These are phyloP conservation scores for Podospora bellae-mahoneyi DNA, from an alignment of 495 filamentous ascomycete species.

Conservation along the genomic window DNA sequence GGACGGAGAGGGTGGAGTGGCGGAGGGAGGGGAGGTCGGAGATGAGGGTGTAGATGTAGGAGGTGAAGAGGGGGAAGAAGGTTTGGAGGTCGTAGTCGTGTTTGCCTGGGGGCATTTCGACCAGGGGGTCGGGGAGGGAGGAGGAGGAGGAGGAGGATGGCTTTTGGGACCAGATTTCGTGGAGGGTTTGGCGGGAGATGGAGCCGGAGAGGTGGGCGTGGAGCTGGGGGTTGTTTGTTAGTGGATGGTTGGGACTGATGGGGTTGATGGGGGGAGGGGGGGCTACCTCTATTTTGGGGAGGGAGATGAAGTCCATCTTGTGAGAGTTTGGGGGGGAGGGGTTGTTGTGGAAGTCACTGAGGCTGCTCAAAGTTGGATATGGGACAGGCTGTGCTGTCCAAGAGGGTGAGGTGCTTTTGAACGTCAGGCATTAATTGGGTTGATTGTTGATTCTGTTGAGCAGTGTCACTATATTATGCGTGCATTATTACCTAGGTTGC, in stretches of 20 bases:
- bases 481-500: too few relatives aligned
- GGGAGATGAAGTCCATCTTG: conserved; percentile 39
- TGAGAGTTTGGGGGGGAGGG: neutral
- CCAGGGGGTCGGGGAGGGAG: conserved; percentile 62
- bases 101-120: conserved; percentile 64
- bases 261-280: neutral
- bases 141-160: conserved; percentile 44
- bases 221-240: conserved; percentile 46
- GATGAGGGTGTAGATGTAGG: conserved; percentile 72
- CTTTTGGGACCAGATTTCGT: conserved; percentile 70
- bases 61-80: conserved; percentile 77
- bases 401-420: too few relatives aligned
- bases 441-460: too few relatives aligned
- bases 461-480: too few relatives aligned
- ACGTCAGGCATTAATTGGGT: too few relatives aligned
- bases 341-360: too few relatives aligned
- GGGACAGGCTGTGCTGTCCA: too few relatives aligned
- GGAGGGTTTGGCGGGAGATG: conserved; percentile 70
- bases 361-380: too few relatives aligned
- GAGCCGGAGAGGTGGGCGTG: conserved; percentile 83
- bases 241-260: neutral
- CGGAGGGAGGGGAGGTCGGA: conserved; percentile 54
- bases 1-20: conserved; percentile 64
- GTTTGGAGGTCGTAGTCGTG: conserved; percentile 68
- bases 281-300: conserved; percentile 49